Evolutionary conservation across 192 early-diverging fungal genomes (phyloP).

Genomic region (Coemansia sp.): DNA sequence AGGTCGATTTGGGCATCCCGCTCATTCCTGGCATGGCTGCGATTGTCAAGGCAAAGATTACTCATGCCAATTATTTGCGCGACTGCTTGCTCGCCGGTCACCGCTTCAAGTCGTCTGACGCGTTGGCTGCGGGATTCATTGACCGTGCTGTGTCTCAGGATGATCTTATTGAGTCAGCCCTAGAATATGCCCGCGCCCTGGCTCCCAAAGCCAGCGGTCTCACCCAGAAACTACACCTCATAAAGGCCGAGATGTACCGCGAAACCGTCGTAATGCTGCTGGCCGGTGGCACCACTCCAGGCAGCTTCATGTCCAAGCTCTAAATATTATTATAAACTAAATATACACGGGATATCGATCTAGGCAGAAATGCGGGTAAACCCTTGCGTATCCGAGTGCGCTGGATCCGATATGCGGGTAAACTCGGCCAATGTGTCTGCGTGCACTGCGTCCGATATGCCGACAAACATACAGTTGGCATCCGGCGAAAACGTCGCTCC

Average conservation of each 20-base stretch:
- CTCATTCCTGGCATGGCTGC: slow-evolving; percentile 70
- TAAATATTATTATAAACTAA: slow-evolving; percentile 1
- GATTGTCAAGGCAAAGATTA: slow-evolving; percentile 64
- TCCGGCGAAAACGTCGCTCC: slow-evolving; percentile 54
- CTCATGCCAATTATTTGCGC: slow-evolving; percentile 57
- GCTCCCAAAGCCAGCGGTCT: slow-evolving; percentile 60
- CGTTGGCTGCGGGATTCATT: slow-evolving; percentile 60
- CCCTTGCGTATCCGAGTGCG: neutral
- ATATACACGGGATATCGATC: neutral
- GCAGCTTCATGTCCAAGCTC: slow-evolving; percentile 49
- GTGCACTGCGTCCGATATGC: slow-evolving; percentile 44
- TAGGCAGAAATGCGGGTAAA: neutral
- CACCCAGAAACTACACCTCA: slow-evolving; percentile 54
- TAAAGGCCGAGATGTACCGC: slow-evolving; percentile 70
- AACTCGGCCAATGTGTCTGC: slow-evolving; percentile 36
- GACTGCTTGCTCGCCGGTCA: slow-evolving; percentile 64
- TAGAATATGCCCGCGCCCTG: slow-evolving; percentile 55
- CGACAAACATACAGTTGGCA: slow-evolving; percentile 40
- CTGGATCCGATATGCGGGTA: neutral
- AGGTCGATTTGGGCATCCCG: slow-evolving; percentile 70
- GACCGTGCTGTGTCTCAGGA: slow-evolving; percentile 59
- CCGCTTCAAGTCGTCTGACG: slow-evolving; percentile 62
- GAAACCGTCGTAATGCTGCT: slow-evolving; percentile 51
- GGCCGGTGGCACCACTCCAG: slow-evolving; percentile 34
- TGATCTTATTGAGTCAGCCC: slow-evolving; percentile 56